These are phyloP conservation scores for Helichrysum umbraculigerum DNA, from an alignment of 129 eudicot species.

Conservation along the genomic window DNA sequence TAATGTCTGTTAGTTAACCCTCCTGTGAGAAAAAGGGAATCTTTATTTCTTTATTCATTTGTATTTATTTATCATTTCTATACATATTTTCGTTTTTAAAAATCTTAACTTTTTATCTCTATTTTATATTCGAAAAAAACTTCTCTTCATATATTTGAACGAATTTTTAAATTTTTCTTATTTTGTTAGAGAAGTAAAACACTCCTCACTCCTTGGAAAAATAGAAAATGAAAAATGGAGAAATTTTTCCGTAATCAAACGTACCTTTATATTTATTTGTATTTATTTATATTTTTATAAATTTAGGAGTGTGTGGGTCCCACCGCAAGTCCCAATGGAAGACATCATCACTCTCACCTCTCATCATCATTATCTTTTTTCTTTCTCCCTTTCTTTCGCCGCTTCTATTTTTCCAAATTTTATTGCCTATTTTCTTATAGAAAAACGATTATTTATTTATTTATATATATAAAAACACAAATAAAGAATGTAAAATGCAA, in stretches of 20 bases:
- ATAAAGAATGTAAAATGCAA: too few species aligned
- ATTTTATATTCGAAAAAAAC: too few species aligned
- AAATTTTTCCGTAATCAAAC: too few species aligned
- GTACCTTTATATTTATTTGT: neutral
- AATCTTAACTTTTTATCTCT: too few species aligned
- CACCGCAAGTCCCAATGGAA: slow-evolving; percentile 29
- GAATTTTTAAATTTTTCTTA: too few species aligned
- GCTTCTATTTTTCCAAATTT: slow-evolving; percentile 16
- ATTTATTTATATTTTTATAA: neutral
- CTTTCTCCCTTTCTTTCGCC: slow-evolving; percentile 17
- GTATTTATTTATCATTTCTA: neutral
- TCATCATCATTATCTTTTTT: slow-evolving; percentile 21
- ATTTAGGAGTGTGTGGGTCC: slow-evolving; percentile 16
- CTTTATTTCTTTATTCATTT: slow-evolving; percentile 1
- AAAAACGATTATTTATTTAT: too few species aligned
- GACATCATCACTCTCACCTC: slow-evolving; percentile 37
- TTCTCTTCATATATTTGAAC: too few species aligned
- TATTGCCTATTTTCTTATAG: too few species aligned
- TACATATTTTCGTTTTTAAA: neutral
- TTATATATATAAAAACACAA: too few species aligned
- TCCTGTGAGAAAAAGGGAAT: slow-evolving; percentile 19
- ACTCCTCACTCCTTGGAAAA: too few species aligned
- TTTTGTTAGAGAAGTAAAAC: too few species aligned
- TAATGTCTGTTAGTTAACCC: slow-evolving; percentile 33
- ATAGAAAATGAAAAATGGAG: too few species aligned